These are phyloP conservation scores for Cephaloascus fragrans DNA, from an alignment of 805 yeast genomes.

Conservation along the genomic window DNA sequence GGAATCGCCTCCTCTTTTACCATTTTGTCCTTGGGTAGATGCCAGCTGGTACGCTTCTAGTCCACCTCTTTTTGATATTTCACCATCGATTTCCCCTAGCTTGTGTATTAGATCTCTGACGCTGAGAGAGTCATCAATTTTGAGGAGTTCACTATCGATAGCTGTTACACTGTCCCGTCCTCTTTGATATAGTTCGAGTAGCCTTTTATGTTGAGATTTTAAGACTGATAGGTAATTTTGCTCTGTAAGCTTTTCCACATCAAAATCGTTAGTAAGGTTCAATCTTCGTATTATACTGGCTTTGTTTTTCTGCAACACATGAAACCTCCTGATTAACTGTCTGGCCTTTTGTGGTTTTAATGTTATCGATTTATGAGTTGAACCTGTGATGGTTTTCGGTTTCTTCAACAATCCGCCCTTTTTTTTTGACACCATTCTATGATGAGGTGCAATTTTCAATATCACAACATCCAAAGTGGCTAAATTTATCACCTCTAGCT, in stretches of 20 bases:
- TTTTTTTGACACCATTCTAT: conserved; percentile 5
- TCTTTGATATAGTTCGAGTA: conserved; percentile 4
- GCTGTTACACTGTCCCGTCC: conserved; percentile 3
- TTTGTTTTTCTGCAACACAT: conserved; percentile 53
- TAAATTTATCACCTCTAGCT: too few species aligned
- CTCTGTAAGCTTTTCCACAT: conserved; percentile 10
- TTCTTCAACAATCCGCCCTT: conserved; percentile 17
- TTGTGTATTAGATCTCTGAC: conserved; percentile 10
- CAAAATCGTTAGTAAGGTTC: conserved; percentile 4
- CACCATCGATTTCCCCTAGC: conserved; percentile 50
- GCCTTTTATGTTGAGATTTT: conserved; percentile 5
- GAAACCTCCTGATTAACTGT: conserved; percentile 69
- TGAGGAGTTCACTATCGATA: conserved; percentile 7
- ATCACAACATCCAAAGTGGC: too few species aligned
- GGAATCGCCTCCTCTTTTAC: conserved; percentile 83
- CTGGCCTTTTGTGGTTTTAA: conserved; percentile 67
- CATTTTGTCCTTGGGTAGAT: conserved; percentile 74
- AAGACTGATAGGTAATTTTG: conserved; percentile 9
- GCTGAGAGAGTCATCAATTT: conserved; percentile 9
- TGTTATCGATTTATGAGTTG: conserved; percentile 22
- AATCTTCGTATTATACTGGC: conserved; percentile 26
- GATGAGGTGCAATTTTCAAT: too few species aligned
- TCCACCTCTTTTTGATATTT: conserved; percentile 63
- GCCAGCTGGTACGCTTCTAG: conserved; percentile 75
- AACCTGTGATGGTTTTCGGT: conserved; percentile 21